Percentiles rank a stretch among this genome's conserved stretches.
Evolutionary conservation across 345 rosid species (phyloP).

Genomic region (Eucalyptus lansdowneana): DNA sequence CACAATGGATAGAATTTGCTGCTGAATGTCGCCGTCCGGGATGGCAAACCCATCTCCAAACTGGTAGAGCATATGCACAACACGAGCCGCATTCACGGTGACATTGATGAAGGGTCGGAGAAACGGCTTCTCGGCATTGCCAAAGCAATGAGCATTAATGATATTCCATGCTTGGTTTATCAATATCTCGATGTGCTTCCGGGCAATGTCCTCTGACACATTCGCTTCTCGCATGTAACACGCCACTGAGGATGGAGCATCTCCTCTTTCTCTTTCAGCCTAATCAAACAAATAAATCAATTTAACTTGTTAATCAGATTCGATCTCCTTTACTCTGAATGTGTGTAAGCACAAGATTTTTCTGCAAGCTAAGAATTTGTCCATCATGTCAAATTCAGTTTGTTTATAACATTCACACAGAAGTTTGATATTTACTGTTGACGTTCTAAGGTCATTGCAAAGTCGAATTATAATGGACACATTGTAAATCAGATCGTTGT

Average conservation of each 20-base stretch:
- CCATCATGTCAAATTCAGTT: not conserved
- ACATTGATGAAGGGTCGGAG: conserved; percentile 4
- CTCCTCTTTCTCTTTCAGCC: conserved; percentile 50
- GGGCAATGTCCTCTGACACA: conserved; percentile 9
- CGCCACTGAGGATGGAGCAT: conserved; percentile 28
- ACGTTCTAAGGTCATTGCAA: conserved; percentile 38
- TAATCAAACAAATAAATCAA: not conserved
- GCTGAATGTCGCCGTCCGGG: conserved; percentile 18
- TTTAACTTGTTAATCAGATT: not conserved
- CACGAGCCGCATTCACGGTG: conserved; percentile 19
- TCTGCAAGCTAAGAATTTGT: not conserved
- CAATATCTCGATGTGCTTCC: conserved; percentile 3
- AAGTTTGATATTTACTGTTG: conserved; percentile 8
- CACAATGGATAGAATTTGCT: conserved; percentile 12
- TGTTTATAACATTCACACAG: not conserved
- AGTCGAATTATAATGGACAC: conserved; percentile 26
- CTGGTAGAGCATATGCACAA: conserved; percentile 21
- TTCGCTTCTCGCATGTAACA: conserved; percentile 24
- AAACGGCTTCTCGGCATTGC: not conserved
- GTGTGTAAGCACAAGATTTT: not conserved
- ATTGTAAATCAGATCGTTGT: conserved; percentile 13
- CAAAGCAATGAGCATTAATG: conserved; percentile 12
- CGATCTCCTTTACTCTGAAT: not conserved
- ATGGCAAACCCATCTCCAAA: conserved; percentile 35
- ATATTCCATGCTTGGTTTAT: conserved; percentile 25